Percentiles rank a stretch among this genome's conserved stretches.
Conservation (phyloP, 441 rosid genomes). For the Syzygium syzygioides region DNA sequence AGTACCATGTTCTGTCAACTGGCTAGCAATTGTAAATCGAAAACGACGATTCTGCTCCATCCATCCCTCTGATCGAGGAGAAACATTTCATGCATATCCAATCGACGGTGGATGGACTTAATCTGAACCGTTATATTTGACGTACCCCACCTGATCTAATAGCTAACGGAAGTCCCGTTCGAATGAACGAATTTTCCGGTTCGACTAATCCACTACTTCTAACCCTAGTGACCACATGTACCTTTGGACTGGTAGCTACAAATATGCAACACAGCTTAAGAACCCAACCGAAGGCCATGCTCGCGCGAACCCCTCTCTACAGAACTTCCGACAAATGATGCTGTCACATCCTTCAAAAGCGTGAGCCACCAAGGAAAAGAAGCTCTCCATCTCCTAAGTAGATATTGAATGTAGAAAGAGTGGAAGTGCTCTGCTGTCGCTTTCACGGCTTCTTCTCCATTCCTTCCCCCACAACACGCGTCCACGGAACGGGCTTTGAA, state of each 20-base stretch:
- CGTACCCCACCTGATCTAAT: background rate
- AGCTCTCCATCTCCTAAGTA: background rate
- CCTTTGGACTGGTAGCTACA: background rate
- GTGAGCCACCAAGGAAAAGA: background rate
- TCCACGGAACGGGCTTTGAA: background rate
- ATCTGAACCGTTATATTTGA: background rate
- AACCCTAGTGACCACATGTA: background rate
- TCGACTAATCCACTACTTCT: background rate
- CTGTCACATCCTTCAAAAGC: background rate
- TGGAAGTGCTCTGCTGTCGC: background rate
- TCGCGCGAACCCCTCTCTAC: background rate
- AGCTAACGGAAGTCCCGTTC: background rate
- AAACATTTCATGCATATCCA: background rate
- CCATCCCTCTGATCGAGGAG: background rate
- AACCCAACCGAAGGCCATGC: background rate
- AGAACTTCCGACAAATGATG: background rate
- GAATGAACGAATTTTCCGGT: background rate
- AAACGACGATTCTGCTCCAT: background rate
- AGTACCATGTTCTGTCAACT: background rate
- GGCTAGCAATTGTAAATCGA: background rate
- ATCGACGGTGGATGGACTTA: background rate
- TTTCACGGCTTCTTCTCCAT: background rate
- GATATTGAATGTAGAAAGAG: background rate
- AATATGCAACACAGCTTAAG: background rate
- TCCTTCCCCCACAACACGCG: background rate